Conservation (phyloP, 1,139 yeast genomes). For the Sugiyamaella neomexicana region DNA sequence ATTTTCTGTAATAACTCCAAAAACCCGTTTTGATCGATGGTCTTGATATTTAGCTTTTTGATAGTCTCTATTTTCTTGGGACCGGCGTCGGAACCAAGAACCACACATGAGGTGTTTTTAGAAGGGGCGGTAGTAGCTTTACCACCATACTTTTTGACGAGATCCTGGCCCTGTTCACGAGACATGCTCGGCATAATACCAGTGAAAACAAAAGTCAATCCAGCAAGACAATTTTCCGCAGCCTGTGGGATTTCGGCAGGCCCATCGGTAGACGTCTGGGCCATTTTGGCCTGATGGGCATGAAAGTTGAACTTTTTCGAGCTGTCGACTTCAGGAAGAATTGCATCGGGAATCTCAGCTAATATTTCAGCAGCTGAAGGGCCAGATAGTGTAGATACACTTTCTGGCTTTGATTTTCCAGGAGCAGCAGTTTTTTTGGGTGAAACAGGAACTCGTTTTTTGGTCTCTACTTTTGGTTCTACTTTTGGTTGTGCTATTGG, state of each 20-base stretch:
- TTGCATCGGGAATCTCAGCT: constrained; percentile 66
- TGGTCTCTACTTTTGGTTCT: too few species aligned
- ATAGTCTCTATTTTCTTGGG: constrained; percentile 90
- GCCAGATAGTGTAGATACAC: neutral
- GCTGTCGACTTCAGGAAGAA: constrained; percentile 56
- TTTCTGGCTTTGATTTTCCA: neutral
- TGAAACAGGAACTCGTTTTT: neutral
- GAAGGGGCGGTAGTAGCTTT: constrained; percentile 85
- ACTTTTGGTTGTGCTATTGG: too few species aligned
- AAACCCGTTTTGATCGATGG: constrained; percentile 86
- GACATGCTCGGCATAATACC: constrained; percentile 82
- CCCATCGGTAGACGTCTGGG: constrained; percentile 10
- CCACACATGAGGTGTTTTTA: constrained; percentile 83
- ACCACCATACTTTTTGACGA: constrained; percentile 91
- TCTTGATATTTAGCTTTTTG: constrained; percentile 67
- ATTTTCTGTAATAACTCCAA: constrained; percentile 66
- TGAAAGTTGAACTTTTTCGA: constrained; percentile 53
- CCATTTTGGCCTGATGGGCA: constrained; percentile 44
- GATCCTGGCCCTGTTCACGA: constrained; percentile 69
- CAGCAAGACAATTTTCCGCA: constrained; percentile 76
- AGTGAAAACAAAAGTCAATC: constrained; percentile 89
- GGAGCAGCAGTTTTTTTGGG: neutral
- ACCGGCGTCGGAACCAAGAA: constrained; percentile 94
- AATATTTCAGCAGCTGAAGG: constrained; percentile 56
- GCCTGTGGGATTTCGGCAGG: constrained; percentile 64